Evolutionary conservation across 2,329 filamentous ascomycete species (phyloP).

Genomic region (Aspergillus floridensis): DNA sequence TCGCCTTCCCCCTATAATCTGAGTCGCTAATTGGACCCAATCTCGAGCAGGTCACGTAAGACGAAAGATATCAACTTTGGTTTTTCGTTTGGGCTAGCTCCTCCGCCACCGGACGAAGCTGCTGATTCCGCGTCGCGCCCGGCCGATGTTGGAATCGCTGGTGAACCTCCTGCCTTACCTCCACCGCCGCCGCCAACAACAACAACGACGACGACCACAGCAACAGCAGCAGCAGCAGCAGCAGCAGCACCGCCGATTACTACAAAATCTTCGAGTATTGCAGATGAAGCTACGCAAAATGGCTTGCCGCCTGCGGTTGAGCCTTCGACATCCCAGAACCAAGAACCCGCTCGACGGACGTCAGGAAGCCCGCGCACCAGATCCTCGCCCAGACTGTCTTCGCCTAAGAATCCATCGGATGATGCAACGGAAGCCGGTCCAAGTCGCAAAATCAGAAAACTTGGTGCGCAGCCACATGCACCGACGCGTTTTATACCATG

Average conservation of each 20-base stretch:
- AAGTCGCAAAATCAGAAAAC: constrained; percentile 34
- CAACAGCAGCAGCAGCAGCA: background rate
- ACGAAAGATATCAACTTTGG: constrained; percentile 51
- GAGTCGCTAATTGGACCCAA: constrained; percentile 23
- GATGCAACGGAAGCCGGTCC: constrained; percentile 25
- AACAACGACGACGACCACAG: no score
- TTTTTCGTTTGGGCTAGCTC: constrained; percentile 45
- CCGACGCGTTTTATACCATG: background rate
- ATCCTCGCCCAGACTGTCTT: constrained; percentile 31
- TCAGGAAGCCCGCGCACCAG: constrained; percentile 33
- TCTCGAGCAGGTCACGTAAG: constrained; percentile 44
- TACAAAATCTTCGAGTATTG: background rate
- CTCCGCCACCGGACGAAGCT: constrained; percentile 17
- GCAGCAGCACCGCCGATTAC: constrained; percentile 15
- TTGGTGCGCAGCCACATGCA: constrained; percentile 25
- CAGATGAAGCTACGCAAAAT: background rate
- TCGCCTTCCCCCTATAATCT: constrained; percentile 18
- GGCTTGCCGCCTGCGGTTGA: constrained; percentile 11
- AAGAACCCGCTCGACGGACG: constrained; percentile 18
- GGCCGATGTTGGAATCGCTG: constrained; percentile 16
- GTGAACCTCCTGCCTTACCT: constrained; percentile 19
- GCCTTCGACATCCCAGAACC: constrained; percentile 15
- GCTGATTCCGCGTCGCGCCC: constrained; percentile 29
- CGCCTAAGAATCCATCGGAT: constrained; percentile 38
- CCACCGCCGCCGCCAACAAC: constrained; percentile 18